Base-by-base conservation (phyloP, 306 rosid species). In the Fagus crenata region DNA sequence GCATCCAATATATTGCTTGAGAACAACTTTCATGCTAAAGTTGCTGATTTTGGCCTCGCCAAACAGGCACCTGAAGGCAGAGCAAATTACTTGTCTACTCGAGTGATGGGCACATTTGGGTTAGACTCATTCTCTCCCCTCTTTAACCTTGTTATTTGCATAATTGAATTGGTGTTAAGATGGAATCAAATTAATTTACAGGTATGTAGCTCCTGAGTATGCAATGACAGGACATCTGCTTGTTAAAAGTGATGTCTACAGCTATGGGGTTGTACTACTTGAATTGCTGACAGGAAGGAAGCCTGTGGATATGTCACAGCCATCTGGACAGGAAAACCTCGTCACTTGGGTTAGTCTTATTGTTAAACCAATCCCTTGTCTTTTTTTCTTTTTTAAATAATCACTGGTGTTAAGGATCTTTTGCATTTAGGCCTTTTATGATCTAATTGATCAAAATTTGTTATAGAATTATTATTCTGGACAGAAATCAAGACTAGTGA, bases 91-190 rank as follows among this genome's bases (percentile, higher is more conserved):
- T 76, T 91, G 78, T 92, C 99, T 67, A 96, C 99, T 75, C 92
- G 98, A 54, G 99, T 96, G 80, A 96, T 96, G 99, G 99, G 97
- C 76, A 95, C 99, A 63, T 95, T 95, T 83, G 99, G 99, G 99
- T 95, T 78, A 77, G 96, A 85, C 55, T 72, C 70, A 3, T 65
- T 78, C 81, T 80, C 63, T 72, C 64, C 74, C 71, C 7, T 39
- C 49, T 65, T 49, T 73, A 49, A 54, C 46, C 73, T 72, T 46
- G 40, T 63, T 67, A 17, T 76, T 80, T 80, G 58, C 49, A 54
- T 31, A 3, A 70, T 65, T 32, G 37, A 67, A 74, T 59, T 54
- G 54, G 59, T 75, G 67, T 73, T 83, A 65, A 81, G 74, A 78
- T 55, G 69, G 70, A 85, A 54, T 73, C 58, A 56, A 39, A 72